phyloP scores from a whole-genome alignment of 495 filamentous ascomycete species.

The Neurospora intermedia region DNA sequence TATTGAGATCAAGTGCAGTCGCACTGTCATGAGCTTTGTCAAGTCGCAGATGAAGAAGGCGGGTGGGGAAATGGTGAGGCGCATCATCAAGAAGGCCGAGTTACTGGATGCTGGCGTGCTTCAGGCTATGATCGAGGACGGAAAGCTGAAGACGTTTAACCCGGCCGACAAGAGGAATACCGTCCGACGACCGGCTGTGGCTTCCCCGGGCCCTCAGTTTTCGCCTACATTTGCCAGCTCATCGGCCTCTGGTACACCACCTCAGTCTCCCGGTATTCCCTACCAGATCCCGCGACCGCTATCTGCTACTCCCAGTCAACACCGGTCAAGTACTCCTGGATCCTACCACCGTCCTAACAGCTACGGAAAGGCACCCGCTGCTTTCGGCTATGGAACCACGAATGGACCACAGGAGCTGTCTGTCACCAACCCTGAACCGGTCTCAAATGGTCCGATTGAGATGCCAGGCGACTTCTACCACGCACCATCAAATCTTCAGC shows the following conservation, averaged over 20 bases:
- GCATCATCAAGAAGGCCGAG: constrained; percentile 58
- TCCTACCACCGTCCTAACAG: neutral
- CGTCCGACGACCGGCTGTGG: constrained; percentile 14
- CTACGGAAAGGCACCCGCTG: neutral
- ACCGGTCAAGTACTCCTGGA: neutral
- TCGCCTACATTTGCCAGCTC: constrained; percentile 4
- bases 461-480: constrained; percentile 38
- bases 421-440: constrained; percentile 1
- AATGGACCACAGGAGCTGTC: constrained; percentile 16
- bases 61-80: constrained; percentile 51
- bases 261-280: constrained; percentile 25
- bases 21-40: constrained; percentile 55
- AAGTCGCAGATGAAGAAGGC: constrained; percentile 59
- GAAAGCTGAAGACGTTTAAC: constrained; percentile 39
- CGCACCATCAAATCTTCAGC: constrained; percentile 11
- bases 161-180: constrained; percentile 29
- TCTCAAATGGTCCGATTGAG: constrained; percentile 25
- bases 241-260: constrained; percentile 12
- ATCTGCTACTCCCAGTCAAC: constrained; percentile 14
- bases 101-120: constrained; percentile 37
- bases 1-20: constrained; percentile 62
- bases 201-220: constrained; percentile 23
- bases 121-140: constrained; percentile 39
- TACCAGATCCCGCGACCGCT: constrained; percentile 32
- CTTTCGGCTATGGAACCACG: constrained; percentile 6